A percentile compares a stretch with the other conserved stretches of the same genome.
Conservation (phyloP, 1,284 basidiomycete species). For the Schizophyllum commune region DNA sequence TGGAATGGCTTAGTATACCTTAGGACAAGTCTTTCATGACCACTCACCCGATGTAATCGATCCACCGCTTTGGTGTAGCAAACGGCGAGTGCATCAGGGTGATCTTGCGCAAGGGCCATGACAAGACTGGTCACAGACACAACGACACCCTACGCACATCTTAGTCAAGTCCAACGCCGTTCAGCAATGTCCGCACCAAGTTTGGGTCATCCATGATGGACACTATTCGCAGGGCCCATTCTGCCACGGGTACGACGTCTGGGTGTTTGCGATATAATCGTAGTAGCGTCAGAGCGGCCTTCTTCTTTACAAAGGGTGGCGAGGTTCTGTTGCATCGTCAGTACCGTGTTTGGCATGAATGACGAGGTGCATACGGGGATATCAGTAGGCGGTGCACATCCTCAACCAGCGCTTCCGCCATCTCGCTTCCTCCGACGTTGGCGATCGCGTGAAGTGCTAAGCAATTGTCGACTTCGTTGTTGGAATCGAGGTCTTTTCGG, state of each 20-base stretch:
- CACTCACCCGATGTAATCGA: slow-evolving; percentile 72
- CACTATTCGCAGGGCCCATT: slow-evolving; percentile 94
- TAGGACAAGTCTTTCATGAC: not conserved
- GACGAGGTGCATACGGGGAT: slow-evolving; percentile 69
- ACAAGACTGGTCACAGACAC: slow-evolving; percentile 90
- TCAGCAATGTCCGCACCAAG: slow-evolving; percentile 41
- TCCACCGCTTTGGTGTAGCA: slow-evolving; percentile 95
- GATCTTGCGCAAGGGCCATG: slow-evolving; percentile 92
- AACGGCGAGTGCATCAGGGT: slow-evolving; percentile 82
- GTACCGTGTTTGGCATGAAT: slow-evolving; percentile 6
- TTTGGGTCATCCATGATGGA: slow-evolving; percentile 93
- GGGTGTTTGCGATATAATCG: slow-evolving; percentile 95
- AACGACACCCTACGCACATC: slow-evolving; percentile 71
- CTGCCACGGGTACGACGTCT: slow-evolving; percentile 84
- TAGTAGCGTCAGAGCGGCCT: slow-evolving; percentile 91
- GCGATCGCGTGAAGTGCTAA: slow-evolving; percentile 97
- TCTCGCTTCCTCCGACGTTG: slow-evolving; percentile 95
- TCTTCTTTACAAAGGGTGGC: slow-evolving; percentile 94
- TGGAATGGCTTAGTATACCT: slow-evolving; percentile 24
- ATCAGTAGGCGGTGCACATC: slow-evolving; percentile 95
- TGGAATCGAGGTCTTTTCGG: slow-evolving; percentile 93
- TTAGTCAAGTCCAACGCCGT: not conserved
- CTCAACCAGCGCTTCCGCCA: slow-evolving; percentile 92
- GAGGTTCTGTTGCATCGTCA: slow-evolving; percentile 63
- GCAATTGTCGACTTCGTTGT: slow-evolving; percentile 94